Percentiles rank a stretch among this genome's conserved stretches.
phyloP scores from a whole-genome alignment of 306 rosid genomes.

The Cucumis melo region DNA sequence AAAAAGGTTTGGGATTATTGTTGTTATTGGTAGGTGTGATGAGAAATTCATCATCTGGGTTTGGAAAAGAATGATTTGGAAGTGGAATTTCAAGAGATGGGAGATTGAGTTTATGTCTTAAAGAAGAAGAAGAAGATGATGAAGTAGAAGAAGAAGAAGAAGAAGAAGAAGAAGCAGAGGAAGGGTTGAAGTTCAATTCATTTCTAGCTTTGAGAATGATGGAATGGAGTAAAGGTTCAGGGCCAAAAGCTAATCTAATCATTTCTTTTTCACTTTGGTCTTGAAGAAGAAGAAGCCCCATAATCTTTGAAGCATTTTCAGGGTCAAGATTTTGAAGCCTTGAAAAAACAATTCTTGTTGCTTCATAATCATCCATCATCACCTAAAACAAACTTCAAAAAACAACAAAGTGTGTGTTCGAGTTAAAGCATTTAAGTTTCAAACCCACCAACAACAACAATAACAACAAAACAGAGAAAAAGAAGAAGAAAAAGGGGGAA shows the following conservation, averaged over 20 bases:
- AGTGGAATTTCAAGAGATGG: constrained; percentile 47
- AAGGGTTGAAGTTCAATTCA: constrained; percentile 50
- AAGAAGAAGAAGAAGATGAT: constrained; percentile 36
- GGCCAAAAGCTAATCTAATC: constrained; percentile 89
- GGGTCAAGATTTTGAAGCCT: constrained; percentile 91
- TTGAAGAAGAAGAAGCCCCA: constrained; percentile 85
- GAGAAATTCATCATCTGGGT: constrained; percentile 39
- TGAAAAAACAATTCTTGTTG: constrained; percentile 78
- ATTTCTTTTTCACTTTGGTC: constrained; percentile 98
- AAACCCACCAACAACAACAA: constrained; percentile 10
- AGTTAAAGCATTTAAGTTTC: not conserved
- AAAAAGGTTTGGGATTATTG: not conserved
- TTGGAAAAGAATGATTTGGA: constrained; percentile 10
- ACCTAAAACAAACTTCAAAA: not conserved
- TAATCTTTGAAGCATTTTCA: constrained; percentile 92
- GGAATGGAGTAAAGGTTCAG: constrained; percentile 70
- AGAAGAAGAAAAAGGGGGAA: constrained; percentile 12
- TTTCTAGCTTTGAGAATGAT: constrained; percentile 64
- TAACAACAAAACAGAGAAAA: no score
- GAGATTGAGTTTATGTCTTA: constrained; percentile 24
- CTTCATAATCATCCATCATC: constrained; percentile 83
- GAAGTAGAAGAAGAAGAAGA: no score
- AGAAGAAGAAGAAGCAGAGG: constrained; percentile 17
- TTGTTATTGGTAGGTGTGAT: constrained; percentile 38
- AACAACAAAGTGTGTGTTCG: not conserved